These are phyloP conservation scores for Ustilago nuda DNA, from an alignment of 1,284 basidiomycete genomes.

Conservation along the genomic window DNA sequence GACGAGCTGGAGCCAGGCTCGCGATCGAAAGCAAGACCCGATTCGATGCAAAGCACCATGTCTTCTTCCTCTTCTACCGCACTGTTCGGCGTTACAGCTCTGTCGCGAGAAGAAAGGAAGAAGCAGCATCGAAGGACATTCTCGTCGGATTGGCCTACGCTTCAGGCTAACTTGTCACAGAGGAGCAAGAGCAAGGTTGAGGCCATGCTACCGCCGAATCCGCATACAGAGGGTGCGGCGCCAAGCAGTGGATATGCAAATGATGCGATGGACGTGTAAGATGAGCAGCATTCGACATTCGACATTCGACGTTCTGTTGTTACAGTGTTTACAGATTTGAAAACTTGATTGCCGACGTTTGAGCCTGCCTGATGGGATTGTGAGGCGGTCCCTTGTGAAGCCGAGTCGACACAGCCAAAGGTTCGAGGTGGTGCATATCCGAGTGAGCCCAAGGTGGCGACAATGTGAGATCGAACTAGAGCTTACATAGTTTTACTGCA, in stretches of 20 bases:
- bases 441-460: too few relatives aligned
- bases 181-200: constrained; percentile 33
- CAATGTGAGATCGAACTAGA: too few relatives aligned
- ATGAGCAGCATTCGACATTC: neutral
- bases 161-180: constrained; percentile 38
- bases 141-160: constrained; percentile 47
- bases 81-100: constrained; percentile 43
- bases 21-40: constrained; percentile 24
- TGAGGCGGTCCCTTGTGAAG: too few relatives aligned
- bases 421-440: too few relatives aligned
- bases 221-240: neutral
- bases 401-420: too few relatives aligned
- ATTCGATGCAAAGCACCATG: constrained; percentile 41
- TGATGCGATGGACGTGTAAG: constrained; percentile 4
- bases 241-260: neutral
- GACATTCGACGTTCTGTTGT: too few relatives aligned
- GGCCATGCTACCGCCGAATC: neutral
- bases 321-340: too few relatives aligned
- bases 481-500: too few relatives aligned
- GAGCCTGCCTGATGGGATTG: too few relatives aligned
- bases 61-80: constrained; percentile 31
- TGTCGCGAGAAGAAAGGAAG: constrained; percentile 44
- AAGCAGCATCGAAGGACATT: constrained; percentile 57
- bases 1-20: constrained; percentile 2
- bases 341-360: too few relatives aligned